Conservation (phyloP, 164 flowering plant species). For the Vitis riparia region DNA sequence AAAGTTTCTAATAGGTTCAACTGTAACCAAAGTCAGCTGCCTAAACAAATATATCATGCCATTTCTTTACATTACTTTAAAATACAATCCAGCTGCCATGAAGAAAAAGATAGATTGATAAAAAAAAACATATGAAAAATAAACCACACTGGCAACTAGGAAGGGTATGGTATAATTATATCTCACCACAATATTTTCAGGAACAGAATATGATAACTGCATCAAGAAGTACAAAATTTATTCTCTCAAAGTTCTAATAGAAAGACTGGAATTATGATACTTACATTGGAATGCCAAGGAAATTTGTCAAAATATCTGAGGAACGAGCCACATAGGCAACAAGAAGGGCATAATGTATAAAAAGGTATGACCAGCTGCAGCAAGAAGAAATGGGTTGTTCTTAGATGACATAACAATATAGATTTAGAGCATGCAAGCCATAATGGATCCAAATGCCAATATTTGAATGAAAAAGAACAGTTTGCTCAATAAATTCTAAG, state of each 20-base stretch:
- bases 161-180: not conserved
- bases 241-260: not conserved
- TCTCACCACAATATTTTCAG: not conserved
- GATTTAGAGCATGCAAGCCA: not conserved
- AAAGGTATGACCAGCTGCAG: constrained; percentile 93
- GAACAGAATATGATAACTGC: not conserved
- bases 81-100: too few relatives aligned
- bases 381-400: constrained; percentile 17
- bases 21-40: too few relatives aligned
- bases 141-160: not conserved
- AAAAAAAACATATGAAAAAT: not conserved
- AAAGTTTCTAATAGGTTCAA: not conserved
- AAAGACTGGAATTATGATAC: constrained; percentile 23
- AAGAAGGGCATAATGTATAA: constrained; percentile 91
- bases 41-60: too few relatives aligned
- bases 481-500: not conserved
- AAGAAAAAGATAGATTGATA: not conserved
- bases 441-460: not conserved
- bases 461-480: not conserved
- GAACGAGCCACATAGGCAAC: constrained; percentile 97
- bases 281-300: constrained; percentile 84
- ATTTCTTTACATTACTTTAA: too few relatives aligned
- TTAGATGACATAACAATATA: constrained; percentile 2
- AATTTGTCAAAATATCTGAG: constrained; percentile 80
- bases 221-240: not conserved